phyloP scores from a whole-genome alignment of 2,329 filamentous ascomycete genomes.

The Lanzia echinophila region DNA sequence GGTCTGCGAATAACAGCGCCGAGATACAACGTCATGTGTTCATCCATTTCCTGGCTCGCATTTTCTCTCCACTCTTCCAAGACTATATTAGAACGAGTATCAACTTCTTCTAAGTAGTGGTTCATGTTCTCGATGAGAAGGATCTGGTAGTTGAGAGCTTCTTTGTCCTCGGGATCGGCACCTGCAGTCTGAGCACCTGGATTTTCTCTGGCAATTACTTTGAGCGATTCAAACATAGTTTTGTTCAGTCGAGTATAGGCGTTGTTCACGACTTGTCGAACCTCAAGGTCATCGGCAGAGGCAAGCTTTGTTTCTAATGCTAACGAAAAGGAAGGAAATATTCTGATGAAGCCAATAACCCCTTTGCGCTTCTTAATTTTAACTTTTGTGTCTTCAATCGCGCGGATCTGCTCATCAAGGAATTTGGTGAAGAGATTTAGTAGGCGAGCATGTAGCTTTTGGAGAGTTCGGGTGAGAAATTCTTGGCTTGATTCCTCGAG shows the following conservation, averaged over 20 bases:
- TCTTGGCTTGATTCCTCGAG: constrained; percentile 90
- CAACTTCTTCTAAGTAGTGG: constrained; percentile 89
- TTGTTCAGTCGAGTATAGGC: constrained; percentile 86
- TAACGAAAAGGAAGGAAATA: constrained; percentile 80
- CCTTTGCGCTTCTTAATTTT: constrained; percentile 98
- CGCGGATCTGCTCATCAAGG: constrained; percentile 88
- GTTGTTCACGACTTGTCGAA: constrained; percentile 73
- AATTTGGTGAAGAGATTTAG: constrained; percentile 77
- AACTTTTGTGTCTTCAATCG: constrained; percentile 96
- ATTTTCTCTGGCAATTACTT: constrained; percentile 79
- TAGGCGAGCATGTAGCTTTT: constrained; percentile 71
- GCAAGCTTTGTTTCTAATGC: constrained; percentile 79
- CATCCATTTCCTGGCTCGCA: constrained; percentile 69
- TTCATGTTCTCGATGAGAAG: constrained; percentile 98
- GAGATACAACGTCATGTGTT: constrained; percentile 84
- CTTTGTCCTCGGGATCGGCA: constrained; percentile 78
- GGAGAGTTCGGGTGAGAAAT: constrained; percentile 71
- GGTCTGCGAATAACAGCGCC: constrained; percentile 83
- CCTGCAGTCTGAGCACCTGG: constrained; percentile 41
- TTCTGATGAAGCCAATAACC: constrained; percentile 89
- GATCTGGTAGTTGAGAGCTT: constrained; percentile 95
- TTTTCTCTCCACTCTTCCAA: constrained; percentile 77
- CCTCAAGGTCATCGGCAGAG: constrained; percentile 52
- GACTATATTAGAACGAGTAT: constrained; percentile 64
- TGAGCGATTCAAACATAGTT: constrained; percentile 94